Evolutionary conservation across 2,329 filamentous ascomycete species (phyloP), one percentile per base, ranked within the genome.

Genomic region (Penicillium sp.): DNA sequence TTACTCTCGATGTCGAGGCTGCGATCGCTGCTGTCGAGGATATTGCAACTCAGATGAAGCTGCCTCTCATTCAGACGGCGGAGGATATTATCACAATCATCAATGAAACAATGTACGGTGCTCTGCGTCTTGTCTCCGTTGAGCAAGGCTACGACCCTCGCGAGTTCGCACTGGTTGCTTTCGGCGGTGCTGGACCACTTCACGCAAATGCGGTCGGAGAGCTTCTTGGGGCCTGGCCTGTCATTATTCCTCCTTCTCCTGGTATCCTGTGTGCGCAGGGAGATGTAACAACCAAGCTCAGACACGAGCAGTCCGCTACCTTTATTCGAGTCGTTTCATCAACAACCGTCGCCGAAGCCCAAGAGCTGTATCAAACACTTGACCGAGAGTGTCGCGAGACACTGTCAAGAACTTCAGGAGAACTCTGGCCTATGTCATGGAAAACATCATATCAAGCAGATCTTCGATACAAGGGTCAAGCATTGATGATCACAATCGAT

Each of bases 21-120:
- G 76, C 79, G n/a, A 61, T 64, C 9, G 48, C 64, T 0, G 77
- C 77, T 5, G 72, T 81, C 0, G 69, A 77, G 47, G 68, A 66
- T 1, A 72, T 82, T 27, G 79, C 78, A 1, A 69, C 71, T 9
- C 75, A 78, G 48, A 80, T 81, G 75, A 73, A 71, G n/a, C 70
- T 80, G 18, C 66, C 72, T 1, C 63, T 71, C 1, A 68, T 69
- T 1, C 67, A 78, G 31, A 74, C 78, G 0, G 79, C 79, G 1
- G 77, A 80, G 61, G 77, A 77, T 24, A 80, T 81, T 42, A 74
- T 81, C 45, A 73, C 79, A 43, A 60, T 82, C 2, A 75, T 79
- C 34, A 81, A 81, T 49, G 79, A 82, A 60, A 77, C 77, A 6
- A 81, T 82, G 72, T 78, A 81, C 52, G 79, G 79, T 4, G 79